A percentile compares a stretch with the other conserved stretches of the same genome.
Conservation (phyloP, 2,329 filamentous ascomycete species). For the Ophiocordyceps polyrhachis-furcata region DNA sequence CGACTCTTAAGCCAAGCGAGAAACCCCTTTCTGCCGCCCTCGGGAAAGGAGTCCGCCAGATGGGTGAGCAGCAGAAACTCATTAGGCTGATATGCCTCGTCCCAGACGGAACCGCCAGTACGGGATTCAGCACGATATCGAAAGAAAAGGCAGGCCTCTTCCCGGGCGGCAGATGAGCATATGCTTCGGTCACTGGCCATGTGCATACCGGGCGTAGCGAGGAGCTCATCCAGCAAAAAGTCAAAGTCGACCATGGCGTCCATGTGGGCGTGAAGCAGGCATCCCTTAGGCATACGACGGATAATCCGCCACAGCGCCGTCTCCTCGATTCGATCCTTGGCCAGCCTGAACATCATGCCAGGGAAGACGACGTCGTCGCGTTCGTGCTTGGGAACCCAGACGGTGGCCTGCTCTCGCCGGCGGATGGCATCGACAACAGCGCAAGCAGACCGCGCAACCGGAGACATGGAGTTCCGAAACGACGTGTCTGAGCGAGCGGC, state of each 20-base stretch:
- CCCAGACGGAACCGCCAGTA: conserved; percentile 43
- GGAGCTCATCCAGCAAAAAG: conserved; percentile 53
- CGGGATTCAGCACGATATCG: conserved; percentile 31
- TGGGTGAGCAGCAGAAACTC: conserved; percentile 37
- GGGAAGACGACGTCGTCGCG: conserved; percentile 43
- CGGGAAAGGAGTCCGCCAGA: conserved; percentile 58
- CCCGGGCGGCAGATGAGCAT: conserved; percentile 28
- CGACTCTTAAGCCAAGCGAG: conserved; percentile 57
- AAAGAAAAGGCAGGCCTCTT: conserved; percentile 41
- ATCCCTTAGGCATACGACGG: conserved; percentile 73
- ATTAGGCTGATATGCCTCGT: conserved; percentile 36
- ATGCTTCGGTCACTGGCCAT: conserved; percentile 44
- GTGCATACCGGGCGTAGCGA: conserved; percentile 57
- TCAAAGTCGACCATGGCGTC: conserved; percentile 84
- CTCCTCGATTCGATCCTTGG: conserved; percentile 68
- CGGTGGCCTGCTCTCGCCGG: conserved; percentile 50
- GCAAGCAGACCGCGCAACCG: conserved; percentile 59
- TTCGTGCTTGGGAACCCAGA: conserved; percentile 54
- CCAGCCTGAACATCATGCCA: conserved; percentile 84
- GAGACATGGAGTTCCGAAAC: conserved; percentile 59
- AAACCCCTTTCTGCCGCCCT: conserved; percentile 54
- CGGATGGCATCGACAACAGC: conserved; percentile 66
- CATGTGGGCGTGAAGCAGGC: conserved; percentile 69
- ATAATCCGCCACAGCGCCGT: conserved; percentile 78
- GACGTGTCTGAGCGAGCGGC: conserved; percentile 56